Base-by-base conservation (phyloP, 768 basidiomycete genomes). In the Polyporus arcularius region DNA sequence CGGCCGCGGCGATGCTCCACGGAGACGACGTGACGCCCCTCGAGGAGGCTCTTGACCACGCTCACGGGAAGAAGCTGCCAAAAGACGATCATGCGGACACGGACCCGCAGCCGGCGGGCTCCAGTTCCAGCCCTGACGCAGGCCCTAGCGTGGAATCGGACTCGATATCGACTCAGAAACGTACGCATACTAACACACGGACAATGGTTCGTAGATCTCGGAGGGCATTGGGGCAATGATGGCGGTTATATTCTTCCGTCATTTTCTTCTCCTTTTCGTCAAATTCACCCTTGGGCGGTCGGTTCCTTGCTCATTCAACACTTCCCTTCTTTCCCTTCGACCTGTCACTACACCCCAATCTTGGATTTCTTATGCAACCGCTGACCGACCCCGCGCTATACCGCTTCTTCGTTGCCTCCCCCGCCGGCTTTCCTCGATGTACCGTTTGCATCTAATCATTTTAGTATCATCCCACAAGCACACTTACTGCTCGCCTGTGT, bases 1-100 rank as follows among this genome's bases (percentile, higher is more conserved):
- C 96, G 5, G 92, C 94, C 11, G 76, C 94, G 11, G 94, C 94
- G 16, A 78, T 99, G 28, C 78, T 98, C 31, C 92, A 90, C 55
- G 84, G 87, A n/a, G 84, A 87, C 32, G 88, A 93, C 60, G 76
- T 83, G 58, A 87, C 85, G 10, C 86, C 89, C 65, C 57, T 66
- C 38, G 76, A 77, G 68, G 57, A 57, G 14, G 60, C 60, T 5
- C 46, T 61, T 28, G 59, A 53, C 35, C 31, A 39, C 12, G 26
- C 12, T 38, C 47, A 45, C 26, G 28, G 32, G 28, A 49, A 38
- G 39, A 30, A n/a, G 14, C 9, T 18, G 40, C 47, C 26, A 15
- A 46, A 58, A 14, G 7, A 46, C 18, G 45, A 30, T 7, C 12
- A 21, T 1, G 18, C 35, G 16, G 55, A 35, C 3, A n/a, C n/a